Evolutionary conservation across 805 yeast genomes (phyloP), one percentile per base, ranked within the genome.

Genomic region (Candida anglica): DNA sequence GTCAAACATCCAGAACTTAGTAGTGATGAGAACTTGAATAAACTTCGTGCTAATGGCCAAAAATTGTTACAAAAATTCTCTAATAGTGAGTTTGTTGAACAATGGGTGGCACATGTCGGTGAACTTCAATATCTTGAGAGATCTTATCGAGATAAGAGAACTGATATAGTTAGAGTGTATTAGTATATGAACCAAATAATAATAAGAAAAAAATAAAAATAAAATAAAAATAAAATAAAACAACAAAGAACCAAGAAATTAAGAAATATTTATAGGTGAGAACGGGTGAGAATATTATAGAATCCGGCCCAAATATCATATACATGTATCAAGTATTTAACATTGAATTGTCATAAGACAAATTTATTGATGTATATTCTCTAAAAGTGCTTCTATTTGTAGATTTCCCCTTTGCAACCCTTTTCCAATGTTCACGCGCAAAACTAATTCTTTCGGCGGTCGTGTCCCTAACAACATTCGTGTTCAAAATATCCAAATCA

Each of bases 61-160:
- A 49, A 56, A n/a, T 53, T 71, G 38, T 77, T 56, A 19, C 64
- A 69, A 32, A 71, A 75, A 50, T 86, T 86, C 48, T 76, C 86
- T 4, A 85, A 84, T 50, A 59, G 57, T 14, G 64, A 59, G 17
- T 86, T 86, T 49, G 73, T 66, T 24, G 43, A 41, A 6, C 57
- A 60, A 17, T 86, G 95, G 94, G 53, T 51, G 27, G 26, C 41
- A 9, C 43, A 52, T 41, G 30, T 50, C 23, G 38, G 38, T 3
- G 39, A 40, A 3, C 34, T 51, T 14, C 48, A 44, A 19, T 33
- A 28, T 4, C 38, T 58, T 33, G 69, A 63, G 41, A 40, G 30
- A 8, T 18, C 19, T 3, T 52, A 51, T 30, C 47, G 71, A 37
- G 57, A 55, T 10, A 52, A 42, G 33, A 32, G 63, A 17, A 41